Conservation (phyloP, 2,329 filamentous ascomycete species). For the Cercospora nicotianae region DNA sequence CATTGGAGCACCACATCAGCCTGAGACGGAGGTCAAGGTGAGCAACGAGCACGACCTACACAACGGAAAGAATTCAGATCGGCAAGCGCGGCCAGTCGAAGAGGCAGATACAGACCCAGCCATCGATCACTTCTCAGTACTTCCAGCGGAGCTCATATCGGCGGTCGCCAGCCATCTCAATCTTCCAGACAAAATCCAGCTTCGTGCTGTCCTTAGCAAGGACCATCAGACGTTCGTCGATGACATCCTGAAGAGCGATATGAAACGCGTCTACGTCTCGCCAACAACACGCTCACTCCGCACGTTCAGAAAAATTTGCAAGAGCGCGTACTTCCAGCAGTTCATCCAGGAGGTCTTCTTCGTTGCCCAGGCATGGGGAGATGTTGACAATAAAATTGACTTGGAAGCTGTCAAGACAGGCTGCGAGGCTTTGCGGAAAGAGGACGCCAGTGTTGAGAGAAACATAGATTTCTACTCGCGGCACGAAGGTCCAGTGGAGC, state of each 20-base stretch:
- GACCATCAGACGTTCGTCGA: not conserved
- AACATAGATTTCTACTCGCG: too few relatives aligned
- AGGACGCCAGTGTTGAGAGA: too few relatives aligned
- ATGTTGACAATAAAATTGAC: not conserved
- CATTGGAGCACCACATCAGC: not conserved
- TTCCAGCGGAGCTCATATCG: not conserved
- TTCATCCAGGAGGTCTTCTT: not conserved
- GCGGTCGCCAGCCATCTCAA: not conserved
- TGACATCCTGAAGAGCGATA: not conserved
- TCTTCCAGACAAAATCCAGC: not conserved
- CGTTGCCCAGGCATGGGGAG: not conserved
- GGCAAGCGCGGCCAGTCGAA: not conserved
- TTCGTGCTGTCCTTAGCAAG: not conserved
- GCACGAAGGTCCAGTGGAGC: too few relatives aligned
- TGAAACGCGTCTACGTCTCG: not conserved
- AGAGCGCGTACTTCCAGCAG: not conserved
- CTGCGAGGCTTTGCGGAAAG: not conserved
- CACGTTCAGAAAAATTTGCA: not conserved
- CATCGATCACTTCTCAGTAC: not conserved
- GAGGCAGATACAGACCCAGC: not conserved
- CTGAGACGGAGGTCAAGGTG: not conserved
- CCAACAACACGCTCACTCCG: not conserved
- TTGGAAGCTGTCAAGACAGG: not conserved
- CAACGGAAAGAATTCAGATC: not conserved
- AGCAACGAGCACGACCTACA: not conserved